phyloP scores from a whole-genome alignment of 192 early-diverging fungal genomes.

The Podila clonocystis region DNA sequence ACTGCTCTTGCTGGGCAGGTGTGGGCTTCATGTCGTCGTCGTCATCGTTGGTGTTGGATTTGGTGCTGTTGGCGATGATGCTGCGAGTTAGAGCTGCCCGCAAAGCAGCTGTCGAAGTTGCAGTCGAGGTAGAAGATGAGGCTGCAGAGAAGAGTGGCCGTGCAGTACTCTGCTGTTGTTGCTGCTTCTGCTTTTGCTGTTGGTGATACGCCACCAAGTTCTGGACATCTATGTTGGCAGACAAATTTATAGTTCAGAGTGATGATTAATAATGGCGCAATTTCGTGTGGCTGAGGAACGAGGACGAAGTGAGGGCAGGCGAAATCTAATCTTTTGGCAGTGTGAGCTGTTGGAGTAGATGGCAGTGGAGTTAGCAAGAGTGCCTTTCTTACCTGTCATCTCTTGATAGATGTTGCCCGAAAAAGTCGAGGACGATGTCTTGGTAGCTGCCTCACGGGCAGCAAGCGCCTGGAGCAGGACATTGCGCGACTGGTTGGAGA shows the following conservation, averaged over 20 bases:
- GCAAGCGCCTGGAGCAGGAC: constrained; percentile 24
- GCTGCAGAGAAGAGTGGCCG: too few species aligned
- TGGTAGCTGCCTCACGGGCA: constrained; percentile 7
- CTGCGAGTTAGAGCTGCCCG: not conserved
- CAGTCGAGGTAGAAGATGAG: not conserved
- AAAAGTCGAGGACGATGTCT: constrained; percentile 11
- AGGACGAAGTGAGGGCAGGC: not conserved
- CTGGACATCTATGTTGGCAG: constrained; percentile 7
- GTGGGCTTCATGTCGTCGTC: constrained; percentile 46
- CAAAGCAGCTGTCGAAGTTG: not conserved
- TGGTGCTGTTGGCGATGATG: constrained; percentile 15
- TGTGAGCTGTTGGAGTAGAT: too few species aligned
- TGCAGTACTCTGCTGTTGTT: not conserved
- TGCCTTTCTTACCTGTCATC: constrained; percentile 22
- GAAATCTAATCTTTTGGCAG: not conserved
- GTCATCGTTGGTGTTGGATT: constrained; percentile 11
- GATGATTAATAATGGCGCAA: not conserved
- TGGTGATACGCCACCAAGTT: constrained; percentile 18
- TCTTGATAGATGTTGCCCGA: constrained; percentile 20
- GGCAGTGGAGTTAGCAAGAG: too few species aligned
- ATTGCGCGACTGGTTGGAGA: constrained; percentile 18
- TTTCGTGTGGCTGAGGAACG: not conserved
- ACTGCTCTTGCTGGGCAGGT: constrained; percentile 47
- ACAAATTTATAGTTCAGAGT: not conserved
- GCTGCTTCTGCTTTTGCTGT: constrained; percentile 8